Conservation (phyloP, 306 rosid genomes). For the Trifolium repens region DNA sequence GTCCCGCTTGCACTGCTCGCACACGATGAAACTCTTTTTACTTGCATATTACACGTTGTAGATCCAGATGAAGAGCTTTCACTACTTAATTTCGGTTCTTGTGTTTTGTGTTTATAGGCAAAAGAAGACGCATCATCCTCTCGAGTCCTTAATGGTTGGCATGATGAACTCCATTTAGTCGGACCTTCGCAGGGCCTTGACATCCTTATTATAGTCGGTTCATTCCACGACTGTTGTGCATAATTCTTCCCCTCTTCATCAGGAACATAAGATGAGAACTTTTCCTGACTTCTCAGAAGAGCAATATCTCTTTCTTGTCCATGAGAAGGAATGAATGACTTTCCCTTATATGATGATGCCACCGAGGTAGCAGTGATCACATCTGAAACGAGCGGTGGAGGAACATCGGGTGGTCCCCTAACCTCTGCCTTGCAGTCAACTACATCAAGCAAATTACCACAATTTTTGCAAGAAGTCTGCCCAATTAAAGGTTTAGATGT, state of each 20-base stretch:
- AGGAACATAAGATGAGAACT: conserved; percentile 36
- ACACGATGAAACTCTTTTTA: conserved; percentile 60
- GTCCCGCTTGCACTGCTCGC: conserved; percentile 48
- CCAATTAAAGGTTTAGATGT: conserved; percentile 49
- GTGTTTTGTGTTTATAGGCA: conserved; percentile 50
- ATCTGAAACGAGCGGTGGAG: conserved; percentile 48
- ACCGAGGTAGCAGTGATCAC: conserved; percentile 41
- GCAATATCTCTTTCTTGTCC: conserved; percentile 52
- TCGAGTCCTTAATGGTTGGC: conserved; percentile 46
- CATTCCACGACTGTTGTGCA: conserved; percentile 33
- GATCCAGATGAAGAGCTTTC: conserved; percentile 55
- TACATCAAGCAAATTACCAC: conserved; percentile 63
- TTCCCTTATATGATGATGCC: conserved; percentile 51
- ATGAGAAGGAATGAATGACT: conserved; percentile 38
- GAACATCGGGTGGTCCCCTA: conserved; percentile 45
- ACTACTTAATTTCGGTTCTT: conserved; percentile 47
- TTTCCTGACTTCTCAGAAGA: conserved; percentile 49
- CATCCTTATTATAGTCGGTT: conserved; percentile 47
- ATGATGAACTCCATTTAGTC: conserved; percentile 51
- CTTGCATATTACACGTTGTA: conserved; percentile 47
- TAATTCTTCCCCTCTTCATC: conserved; percentile 48
- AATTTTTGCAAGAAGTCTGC: conserved; percentile 70
- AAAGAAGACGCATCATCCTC: conserved; percentile 52
- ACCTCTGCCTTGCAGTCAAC: conserved; percentile 46
- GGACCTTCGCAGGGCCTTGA: conserved; percentile 45